These are phyloP conservation scores for Litsea cubeba DNA, from an alignment of 164 flowering plant species.

Conservation along the genomic window DNA sequence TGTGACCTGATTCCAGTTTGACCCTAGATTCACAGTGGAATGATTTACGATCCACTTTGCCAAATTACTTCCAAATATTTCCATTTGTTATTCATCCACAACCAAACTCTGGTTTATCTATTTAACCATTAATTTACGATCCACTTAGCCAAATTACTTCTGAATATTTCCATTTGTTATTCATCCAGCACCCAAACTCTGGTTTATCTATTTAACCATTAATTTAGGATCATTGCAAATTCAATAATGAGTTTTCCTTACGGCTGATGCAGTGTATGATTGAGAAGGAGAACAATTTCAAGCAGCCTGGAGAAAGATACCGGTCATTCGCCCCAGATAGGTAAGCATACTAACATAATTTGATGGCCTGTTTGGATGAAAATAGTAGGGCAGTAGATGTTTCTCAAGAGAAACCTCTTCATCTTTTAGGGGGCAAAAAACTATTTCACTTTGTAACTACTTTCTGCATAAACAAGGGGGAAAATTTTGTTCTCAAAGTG, in stretches of 20 bases:
- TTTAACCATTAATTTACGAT: no score
- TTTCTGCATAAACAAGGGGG: no score
- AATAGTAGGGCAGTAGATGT: no score
- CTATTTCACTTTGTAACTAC: no score
- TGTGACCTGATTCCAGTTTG: background rate
- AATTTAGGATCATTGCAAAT: background rate
- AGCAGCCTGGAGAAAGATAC: constrained; percentile 98
- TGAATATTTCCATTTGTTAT: background rate
- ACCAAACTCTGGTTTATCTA: background rate
- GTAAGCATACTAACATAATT: constrained; percentile 23
- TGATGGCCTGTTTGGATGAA: no score
- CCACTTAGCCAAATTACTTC: background rate
- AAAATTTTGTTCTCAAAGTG: no score
- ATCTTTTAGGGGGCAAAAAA: no score
- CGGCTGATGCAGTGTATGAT: constrained; percentile 51
- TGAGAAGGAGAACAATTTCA: constrained; percentile 93
- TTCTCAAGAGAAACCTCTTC: no score
- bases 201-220: background rate
- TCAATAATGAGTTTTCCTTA: background rate
- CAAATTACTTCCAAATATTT: background rate
- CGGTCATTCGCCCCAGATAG: constrained; percentile 77
- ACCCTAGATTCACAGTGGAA: background rate
- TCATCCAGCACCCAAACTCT: background rate
- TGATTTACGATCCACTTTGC: background rate
- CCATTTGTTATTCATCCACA: background rate